phyloP scores from a whole-genome alignment of 768 basidiomycete genomes.

The Clathrus columnatus region DNA sequence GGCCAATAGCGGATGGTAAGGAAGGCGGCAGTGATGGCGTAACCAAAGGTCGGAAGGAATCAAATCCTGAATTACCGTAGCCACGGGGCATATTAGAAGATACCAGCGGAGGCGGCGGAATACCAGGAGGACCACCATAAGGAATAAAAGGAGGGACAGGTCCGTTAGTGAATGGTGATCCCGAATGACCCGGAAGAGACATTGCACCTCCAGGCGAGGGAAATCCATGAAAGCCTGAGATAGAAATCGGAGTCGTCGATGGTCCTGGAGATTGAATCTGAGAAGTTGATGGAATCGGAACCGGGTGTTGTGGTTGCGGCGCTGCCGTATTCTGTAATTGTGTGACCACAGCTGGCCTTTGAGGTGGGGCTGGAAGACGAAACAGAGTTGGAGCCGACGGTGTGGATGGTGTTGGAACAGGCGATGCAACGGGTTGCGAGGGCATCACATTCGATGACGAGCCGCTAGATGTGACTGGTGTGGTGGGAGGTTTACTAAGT shows the following conservation, averaged over 20 bases:
- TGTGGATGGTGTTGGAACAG: neutral
- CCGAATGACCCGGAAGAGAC: neutral
- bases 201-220: slow-evolving; percentile 7
- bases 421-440: neutral
- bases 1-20: slow-evolving; percentile 6
- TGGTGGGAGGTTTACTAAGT: slow-evolving; percentile 4
- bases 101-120: neutral
- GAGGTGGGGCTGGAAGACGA: neutral
- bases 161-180: slow-evolving; percentile 5
- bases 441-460: neutral
- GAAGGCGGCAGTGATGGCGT: too few species aligned
- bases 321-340: neutral
- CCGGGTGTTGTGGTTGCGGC: neutral
- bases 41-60: neutral
- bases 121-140: slow-evolving; percentile 2
- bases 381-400: neutral
- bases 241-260: slow-evolving; percentile 5
- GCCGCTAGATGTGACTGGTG: neutral
- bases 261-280: slow-evolving; percentile 8
- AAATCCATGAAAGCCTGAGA: neutral
- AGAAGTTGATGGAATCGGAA: neutral
- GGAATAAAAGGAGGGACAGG: slow-evolving; percentile 4
- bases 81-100: slow-evolving; percentile 1
- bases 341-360: slow-evolving; percentile 7
- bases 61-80: neutral